phyloP scores from a whole-genome alignment of 805 yeast genomes.

The Yamadazyma tumulicola region DNA sequence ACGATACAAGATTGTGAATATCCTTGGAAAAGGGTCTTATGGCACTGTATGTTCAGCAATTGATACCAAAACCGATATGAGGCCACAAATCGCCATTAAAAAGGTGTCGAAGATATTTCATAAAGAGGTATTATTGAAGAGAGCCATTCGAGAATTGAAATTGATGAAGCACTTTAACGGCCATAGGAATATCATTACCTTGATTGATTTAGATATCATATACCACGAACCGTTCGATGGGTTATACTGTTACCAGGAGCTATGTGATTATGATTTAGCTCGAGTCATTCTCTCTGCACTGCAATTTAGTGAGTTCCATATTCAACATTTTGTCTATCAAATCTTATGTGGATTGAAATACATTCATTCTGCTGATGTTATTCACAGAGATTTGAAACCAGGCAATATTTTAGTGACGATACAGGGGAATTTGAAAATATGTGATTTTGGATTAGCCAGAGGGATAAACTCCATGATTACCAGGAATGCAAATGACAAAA shows the following conservation, averaged over 20 bases:
- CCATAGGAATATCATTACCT: slow-evolving; percentile 73
- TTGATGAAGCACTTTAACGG: slow-evolving; percentile 82
- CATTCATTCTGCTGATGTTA: slow-evolving; percentile 87
- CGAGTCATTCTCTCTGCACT: slow-evolving; percentile 74
- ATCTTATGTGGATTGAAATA: slow-evolving; percentile 82
- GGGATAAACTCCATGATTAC: slow-evolving; percentile 44
- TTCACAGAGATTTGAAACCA: slow-evolving; percentile 90
- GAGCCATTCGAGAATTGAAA: slow-evolving; percentile 82
- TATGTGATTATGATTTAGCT: slow-evolving; percentile 77
- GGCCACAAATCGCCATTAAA: slow-evolving; percentile 63
- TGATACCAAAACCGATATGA: slow-evolving; percentile 33
- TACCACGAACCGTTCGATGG: slow-evolving; percentile 72
- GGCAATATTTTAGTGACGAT: slow-evolving; percentile 78
- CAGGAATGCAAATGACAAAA: slow-evolving; percentile 12
- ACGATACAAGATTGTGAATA: slow-evolving; percentile 53
- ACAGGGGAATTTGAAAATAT: slow-evolving; percentile 75
- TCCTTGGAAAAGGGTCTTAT: slow-evolving; percentile 82
- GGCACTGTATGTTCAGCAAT: slow-evolving; percentile 80
- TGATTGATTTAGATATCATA: slow-evolving; percentile 73
- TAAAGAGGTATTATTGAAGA: slow-evolving; percentile 61
- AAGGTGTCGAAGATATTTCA: slow-evolving; percentile 70
- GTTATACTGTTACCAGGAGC: slow-evolving; percentile 82
- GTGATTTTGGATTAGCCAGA: slow-evolving; percentile 92
- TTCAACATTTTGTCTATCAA: slow-evolving; percentile 73
- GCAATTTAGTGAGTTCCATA: slow-evolving; percentile 81